A percentile compares a stretch with the other conserved stretches of the same genome.
Evolutionary conservation across 495 filamentous ascomycete genomes (phyloP).

Genomic region (Umbilicaria muhlenbergii): DNA sequence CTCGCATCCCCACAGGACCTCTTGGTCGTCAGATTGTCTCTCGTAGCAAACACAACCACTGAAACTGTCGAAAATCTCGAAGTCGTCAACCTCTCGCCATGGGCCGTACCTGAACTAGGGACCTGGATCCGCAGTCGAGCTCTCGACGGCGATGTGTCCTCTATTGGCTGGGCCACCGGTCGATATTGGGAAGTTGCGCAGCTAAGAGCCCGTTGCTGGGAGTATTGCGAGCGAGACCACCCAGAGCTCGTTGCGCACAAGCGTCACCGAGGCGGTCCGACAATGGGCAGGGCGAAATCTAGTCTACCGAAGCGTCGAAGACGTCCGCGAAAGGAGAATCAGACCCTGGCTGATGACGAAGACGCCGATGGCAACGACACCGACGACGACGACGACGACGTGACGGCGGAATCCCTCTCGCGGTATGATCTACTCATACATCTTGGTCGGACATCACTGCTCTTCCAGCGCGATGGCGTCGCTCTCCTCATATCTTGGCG

Average conservation of each 20-base stretch:
- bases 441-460: slow-evolving; percentile 25
- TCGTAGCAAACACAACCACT: background rate
- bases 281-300: slow-evolving; percentile 28
- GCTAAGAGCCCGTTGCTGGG: slow-evolving; percentile 5
- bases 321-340: slow-evolving; percentile 23
- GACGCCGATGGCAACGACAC: background rate
- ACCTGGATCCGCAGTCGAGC: background rate
- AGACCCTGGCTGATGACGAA: slow-evolving; percentile 1
- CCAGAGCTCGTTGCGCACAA: slow-evolving; percentile 24
- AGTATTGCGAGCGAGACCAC: background rate
- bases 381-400: background rate
- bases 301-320: slow-evolving; percentile 22
- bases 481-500: slow-evolving; percentile 16
- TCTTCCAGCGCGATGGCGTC: slow-evolving; percentile 17
- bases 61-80: background rate
- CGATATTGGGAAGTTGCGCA: slow-evolving; percentile 1
- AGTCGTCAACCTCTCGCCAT: background rate
- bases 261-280: slow-evolving; percentile 26
- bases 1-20: background rate
- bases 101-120: slow-evolving; percentile 3
- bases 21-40: background rate
- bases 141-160: background rate
- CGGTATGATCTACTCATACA: slow-evolving; percentile 20
- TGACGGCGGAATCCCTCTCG: slow-evolving; percentile 1
- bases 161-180: slow-evolving; percentile 4